Evolutionary conservation across 805 yeast genomes (phyloP), one percentile per base, ranked within the genome.

Genomic region (Candida sithepensis): DNA sequence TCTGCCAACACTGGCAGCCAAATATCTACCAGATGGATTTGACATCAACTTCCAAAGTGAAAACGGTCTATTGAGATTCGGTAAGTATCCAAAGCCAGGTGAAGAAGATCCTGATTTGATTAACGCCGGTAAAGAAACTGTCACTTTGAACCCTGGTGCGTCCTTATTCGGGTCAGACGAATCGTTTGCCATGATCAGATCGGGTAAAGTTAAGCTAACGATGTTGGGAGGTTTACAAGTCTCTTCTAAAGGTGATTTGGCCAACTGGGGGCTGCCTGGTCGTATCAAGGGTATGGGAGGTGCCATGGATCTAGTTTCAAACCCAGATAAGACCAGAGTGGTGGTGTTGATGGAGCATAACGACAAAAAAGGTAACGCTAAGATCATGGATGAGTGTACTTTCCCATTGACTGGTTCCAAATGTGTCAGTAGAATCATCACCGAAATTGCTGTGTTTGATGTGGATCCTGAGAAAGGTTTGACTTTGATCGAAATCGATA

Each of bases 261-360:
- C 81, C 36, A 75, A 75, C 57, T 75, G 80, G 79, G 77, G 74
- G 22, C 63, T 75, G 3, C 79, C 81, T 1, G 79, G 79, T 7
- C 63, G 69, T 48, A 70, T 75, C 39, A 74, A 72, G 56, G 80
- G 80, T 18, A 76, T 75, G 74, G 80, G 80, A 22, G 79, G 80
- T 16, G 79, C 79, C 21, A 76, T 76, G 79, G 79, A 74, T 54
- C 66, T 75, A 21, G 79, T 73, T 5, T 69, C 77, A 6, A 73
- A 73, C 52, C 78, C 78, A 14, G 59, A 60, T 23, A 58, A 66
- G 32, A 75, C 79, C 4, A 61, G 64, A 44, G 78, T 75, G 16
- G 72, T 75, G 30, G 77, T 73, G 12, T 63, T 71, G 45, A 75
- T 73, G 66, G 79, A 75, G 48, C 79, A 75, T 54, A 66, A 65